Evolutionary conservation across 441 rosid genomes (phyloP), one percentile per base, ranked within the genome.

Genomic region (Pelargonium australe): DNA sequence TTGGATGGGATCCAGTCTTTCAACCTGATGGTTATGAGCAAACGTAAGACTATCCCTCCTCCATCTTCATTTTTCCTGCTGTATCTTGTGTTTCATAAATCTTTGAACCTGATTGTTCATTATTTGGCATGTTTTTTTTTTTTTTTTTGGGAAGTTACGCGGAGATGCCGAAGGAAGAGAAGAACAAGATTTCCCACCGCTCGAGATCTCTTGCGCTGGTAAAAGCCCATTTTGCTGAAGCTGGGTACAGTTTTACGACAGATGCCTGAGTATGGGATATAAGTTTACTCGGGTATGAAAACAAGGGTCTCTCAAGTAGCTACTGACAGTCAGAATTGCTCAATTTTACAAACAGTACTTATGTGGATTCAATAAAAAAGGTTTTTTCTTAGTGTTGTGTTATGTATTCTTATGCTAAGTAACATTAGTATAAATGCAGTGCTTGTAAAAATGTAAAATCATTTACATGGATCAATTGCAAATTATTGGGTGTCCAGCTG

Each of bases 1-100:
- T 95, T 71, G 99, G 98, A 70, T 95, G 97, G 99, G 99, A 90
- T 83, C 95, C 98, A 37, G 78, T 95, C 75, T 95, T 95, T 77
- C 87, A 92, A 78, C 99, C 97, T 2, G 94, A 92, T 70, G 96
- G 89, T 72, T 87, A 89, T 71, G 86, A 87, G 37, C 87, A 80
- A 74, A 95, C 97, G 96, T 90, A 83, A 60, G 78, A 66, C 17
- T 23, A 3, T 70, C 11, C 1, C 17, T 53, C 47, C 60, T 53
- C 45, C 58, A 19, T 58, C 20, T 68, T 7, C 8, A 9, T 65
- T 73, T 44, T 3, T 55, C 11, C 1, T 65, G 6, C 58, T 25
- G 44, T 64, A 40, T 61, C 60, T 41, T 8, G 6, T 0, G 28
- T 5, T 44, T 44, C n/a, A 10, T 25, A 6, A 6, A 23, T 16